Evolutionary conservation across 805 yeast species (phyloP), one percentile per base, ranked within the genome.

Genomic region (Yarrowia deformans): DNA sequence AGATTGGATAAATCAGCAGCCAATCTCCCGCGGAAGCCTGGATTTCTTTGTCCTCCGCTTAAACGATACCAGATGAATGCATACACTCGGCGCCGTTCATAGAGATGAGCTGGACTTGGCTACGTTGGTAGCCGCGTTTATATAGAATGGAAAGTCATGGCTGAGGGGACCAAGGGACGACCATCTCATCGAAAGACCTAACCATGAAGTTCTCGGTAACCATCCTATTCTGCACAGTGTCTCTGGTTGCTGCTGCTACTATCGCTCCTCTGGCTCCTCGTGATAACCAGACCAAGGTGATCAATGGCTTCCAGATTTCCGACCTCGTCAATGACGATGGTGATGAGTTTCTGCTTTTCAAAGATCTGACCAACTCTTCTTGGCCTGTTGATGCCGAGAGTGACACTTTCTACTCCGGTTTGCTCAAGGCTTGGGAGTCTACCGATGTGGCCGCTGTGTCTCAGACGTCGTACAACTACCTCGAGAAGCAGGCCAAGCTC

Each of bases 401-500:
- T 12, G n/a, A 12, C 45, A 8, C 34, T 14, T 45, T 54, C 60
- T 39, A 18, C 14, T 37, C 45, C 8, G 45, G 60, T 8, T 10
- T 0, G 1, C 10, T 54, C 45, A 19, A 39, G 60, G 45, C 60
- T 23, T 39, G 60, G 60, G 19, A 19, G 34, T 54, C 60, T 19
- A 6, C 45, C 13, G 45, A 54, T 37, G 35, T 23, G 35, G 60
- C 60, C 13, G 39, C 63, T n/a, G 37, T 56, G 16, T 29, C 48
- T n/a, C 23, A 16, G 23, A 0, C 19, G 2, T 23, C 48, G 12
- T 56, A 9, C 37, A 32, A 40, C 29, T 56, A 56, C 35, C 63
- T 56, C 23, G 63, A 56, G 23, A 56, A 40, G 39, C 63, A 56
- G n/a, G 48, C 48, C 4, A 56, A 56, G 63, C 10, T 56, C 39